Percentiles rank a stretch among this genome's conserved stretches.
phyloP scores from a whole-genome alignment of 768 basidiomycete species.

The Lactifluus piperatus region DNA sequence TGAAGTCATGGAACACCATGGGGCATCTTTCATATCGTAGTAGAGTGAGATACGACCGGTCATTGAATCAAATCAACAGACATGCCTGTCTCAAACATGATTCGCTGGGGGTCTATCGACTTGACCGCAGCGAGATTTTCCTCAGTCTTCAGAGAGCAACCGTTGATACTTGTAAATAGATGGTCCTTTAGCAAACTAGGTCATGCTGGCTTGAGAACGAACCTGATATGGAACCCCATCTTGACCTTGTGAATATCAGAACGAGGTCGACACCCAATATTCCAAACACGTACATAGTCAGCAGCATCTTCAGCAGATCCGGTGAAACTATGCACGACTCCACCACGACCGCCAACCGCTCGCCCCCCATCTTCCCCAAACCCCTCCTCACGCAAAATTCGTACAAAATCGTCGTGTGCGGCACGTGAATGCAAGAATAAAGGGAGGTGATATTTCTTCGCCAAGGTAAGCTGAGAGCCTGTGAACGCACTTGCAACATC shows the following conservation, averaged over 20 bases:
- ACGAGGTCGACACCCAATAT: neutral
- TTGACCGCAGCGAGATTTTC: slow-evolving; percentile 50
- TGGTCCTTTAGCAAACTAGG: neutral
- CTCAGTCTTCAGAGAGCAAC: slow-evolving; percentile 68
- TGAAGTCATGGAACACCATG: slow-evolving; percentile 64
- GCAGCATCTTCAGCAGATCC: slow-evolving; percentile 51
- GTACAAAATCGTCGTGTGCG: slow-evolving; percentile 63
- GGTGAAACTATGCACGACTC: slow-evolving; percentile 81
- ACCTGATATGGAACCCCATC: slow-evolving; percentile 68
- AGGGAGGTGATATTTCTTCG: slow-evolving; percentile 64
- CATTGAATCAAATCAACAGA: neutral
- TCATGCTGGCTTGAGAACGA: neutral
- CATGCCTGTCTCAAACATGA: slow-evolving; percentile 72
- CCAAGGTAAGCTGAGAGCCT: slow-evolving; percentile 52
- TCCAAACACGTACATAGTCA: slow-evolving; percentile 46
- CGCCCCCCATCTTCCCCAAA: slow-evolving; percentile 49
- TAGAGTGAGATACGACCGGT: neutral
- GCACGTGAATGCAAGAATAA: slow-evolving; percentile 76
- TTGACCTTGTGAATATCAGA: slow-evolving; percentile 37
- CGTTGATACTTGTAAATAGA: slow-evolving; percentile 44
- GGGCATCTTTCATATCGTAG: slow-evolving; percentile 41
- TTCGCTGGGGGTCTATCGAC: slow-evolving; percentile 45
- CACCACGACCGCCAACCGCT: slow-evolving; percentile 50
- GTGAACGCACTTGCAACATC: neutral
- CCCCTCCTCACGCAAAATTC: slow-evolving; percentile 55